phyloP scores from a whole-genome alignment of 371 early-diverging fungal species.

The Mortierella sp. region DNA sequence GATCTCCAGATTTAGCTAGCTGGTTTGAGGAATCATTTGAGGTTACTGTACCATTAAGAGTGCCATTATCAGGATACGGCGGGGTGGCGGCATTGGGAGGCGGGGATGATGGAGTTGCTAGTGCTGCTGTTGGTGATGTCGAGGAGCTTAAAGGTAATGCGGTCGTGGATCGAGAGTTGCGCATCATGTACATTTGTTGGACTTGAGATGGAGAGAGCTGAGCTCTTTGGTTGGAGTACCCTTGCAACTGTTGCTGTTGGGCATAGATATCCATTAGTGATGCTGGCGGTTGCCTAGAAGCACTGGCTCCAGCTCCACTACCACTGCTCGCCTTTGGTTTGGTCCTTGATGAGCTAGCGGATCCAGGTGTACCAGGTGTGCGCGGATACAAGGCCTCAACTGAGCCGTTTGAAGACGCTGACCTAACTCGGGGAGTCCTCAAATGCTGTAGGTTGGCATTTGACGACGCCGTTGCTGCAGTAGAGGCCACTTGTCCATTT shows the following conservation, averaged over 20 bases:
- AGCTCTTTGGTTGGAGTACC: conserved; percentile 30
- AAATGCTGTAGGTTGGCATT: neutral
- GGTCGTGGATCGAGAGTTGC: conserved; percentile 1
- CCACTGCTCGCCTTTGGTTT: neutral
- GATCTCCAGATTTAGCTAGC: neutral
- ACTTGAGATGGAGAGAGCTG: conserved; percentile 22
- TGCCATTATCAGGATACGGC: neutral
- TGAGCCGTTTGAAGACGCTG: conserved; percentile 11
- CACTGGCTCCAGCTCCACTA: neutral
- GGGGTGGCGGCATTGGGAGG: neutral
- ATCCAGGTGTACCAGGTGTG: neutral
- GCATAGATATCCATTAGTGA: conserved; percentile 31
- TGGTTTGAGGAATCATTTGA: neutral
- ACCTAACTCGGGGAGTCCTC: conserved; percentile 12
- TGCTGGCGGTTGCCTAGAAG: neutral
- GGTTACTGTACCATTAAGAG: neutral
- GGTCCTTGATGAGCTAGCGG: too few relatives aligned
- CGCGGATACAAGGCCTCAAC: conserved; percentile 1
- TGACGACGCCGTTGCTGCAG: neutral
- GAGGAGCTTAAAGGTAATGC: neutral
- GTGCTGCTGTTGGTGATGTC: neutral
- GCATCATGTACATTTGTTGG: conserved; percentile 18
- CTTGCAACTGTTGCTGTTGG: conserved; percentile 26
- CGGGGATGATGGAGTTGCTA: neutral
- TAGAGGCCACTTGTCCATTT: neutral